Evolutionary conservation across 2,329 filamentous ascomycete genomes (phyloP), one percentile per base, ranked within the genome.

Genomic region (Graphilbum fragrans): DNA sequence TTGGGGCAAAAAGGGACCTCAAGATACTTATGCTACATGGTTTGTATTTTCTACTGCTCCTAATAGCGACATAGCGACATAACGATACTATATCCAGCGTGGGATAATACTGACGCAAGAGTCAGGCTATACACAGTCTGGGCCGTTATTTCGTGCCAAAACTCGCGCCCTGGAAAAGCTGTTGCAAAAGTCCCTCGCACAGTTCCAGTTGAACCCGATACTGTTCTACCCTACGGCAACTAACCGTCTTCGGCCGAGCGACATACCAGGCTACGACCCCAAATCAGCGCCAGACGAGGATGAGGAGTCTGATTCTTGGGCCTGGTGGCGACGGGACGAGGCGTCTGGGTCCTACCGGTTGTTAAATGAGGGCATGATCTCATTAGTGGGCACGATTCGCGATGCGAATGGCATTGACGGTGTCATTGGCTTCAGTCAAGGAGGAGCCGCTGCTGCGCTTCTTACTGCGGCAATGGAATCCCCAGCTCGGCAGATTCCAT

Each of bases 51-150:
- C n/a, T n/a, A 9, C 6, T 5, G 12, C 14, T 31, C 6, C 29
- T 31, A 10, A 27, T 12, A 7, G 7, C 12, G 7, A 7, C 23
- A 7, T 27, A 7, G 23, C 23, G 23, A 7, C 12, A 7, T 27
- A 12, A 12, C 23, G 7, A 12, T 27, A 7, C 23, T 7, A 7
- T 12, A 27, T 27, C 7, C 7, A 27, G 7, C 23, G 7, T 12
- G 23, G 7, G 23, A 27, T 27, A 27, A 27, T 27, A 12, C n/a
- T n/a, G n/a, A n/a, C n/a, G 12, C 23, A 7, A 27, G 23, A 27
- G 23, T 11, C 43, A 80, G 83, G 90, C 60, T 95, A 80, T 72
- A 94, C 90, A 8, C 90, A 96, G 68, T 93, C 85, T 22, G 87
- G 88, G 4, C 62, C 80, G 4, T 68, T 87, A 48, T 95, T 95